phyloP scores from a whole-genome alignment of 2,329 filamentous ascomycete genomes.

The Aspergillus oerlinghausenensis region DNA sequence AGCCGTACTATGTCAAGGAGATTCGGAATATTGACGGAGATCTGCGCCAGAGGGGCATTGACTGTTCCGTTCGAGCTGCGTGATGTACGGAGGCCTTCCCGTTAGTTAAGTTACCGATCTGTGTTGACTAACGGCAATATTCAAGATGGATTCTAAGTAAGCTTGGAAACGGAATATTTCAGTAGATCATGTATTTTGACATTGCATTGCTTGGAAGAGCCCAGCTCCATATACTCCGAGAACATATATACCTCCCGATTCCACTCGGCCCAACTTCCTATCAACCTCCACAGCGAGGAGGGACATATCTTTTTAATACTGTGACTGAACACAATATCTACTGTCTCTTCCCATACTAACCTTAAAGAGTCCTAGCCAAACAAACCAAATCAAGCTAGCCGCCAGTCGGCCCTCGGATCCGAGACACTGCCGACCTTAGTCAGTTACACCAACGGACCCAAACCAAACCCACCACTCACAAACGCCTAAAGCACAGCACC shows the following conservation, averaged over 20 bases:
- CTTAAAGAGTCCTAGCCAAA: background rate
- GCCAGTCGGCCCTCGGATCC: background rate
- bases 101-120: background rate
- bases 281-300: background rate
- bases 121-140: too few relatives aligned
- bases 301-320: background rate
- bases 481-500: background rate
- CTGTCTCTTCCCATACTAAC: background rate
- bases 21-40: conserved; percentile 24
- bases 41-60: conserved; percentile 29
- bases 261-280: background rate
- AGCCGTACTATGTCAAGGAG: conserved; percentile 32
- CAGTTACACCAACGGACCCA: background rate
- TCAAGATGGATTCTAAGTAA: background rate
- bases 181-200: background rate
- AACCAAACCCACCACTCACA: background rate
- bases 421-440: background rate
- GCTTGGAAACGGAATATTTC: background rate
- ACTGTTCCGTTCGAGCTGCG: conserved; percentile 25
- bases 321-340: background rate
- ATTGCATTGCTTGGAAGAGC: background rate
- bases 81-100: background rate
- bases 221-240: background rate
- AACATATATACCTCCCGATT: background rate
- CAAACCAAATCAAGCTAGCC: background rate